Base-by-base conservation (phyloP, 257 asterid species). In the Solanum clarkiae region DNA sequence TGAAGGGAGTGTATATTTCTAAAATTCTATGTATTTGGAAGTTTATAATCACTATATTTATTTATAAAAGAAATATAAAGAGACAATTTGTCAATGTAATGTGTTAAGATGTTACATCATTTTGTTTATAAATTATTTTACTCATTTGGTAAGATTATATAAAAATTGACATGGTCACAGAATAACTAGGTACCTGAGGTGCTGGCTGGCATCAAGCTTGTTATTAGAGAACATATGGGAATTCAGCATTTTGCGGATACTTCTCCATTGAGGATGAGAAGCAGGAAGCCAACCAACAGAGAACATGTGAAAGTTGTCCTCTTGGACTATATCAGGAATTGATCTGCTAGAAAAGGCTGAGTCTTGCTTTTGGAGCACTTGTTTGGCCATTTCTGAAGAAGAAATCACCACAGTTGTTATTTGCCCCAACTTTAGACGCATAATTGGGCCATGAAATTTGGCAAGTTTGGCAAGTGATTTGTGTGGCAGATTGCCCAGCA, bases 251-350 rank as follows among this genome's bases (percentile, higher is more conserved):
- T 92, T 94, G 1, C 98, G 92, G 77, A 95, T 92, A 88, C 90
- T 86, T 71, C 97, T 91, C 98, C 98, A 95, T 84, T 84, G 87
- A 10, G 88, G 4, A 20, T 8, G 13, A 16, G 91, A 89, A 47
- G 91, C 94, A 0, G 98, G 98, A 1, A 95, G 92, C 98, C 95
- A 93, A 10, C 91, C 89, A 44, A 92, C 92, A 20, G 98, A 94
- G 89, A 87, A 91, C 51, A 89, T 86, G 87, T 77, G 88, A 54
- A 93, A 97, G 56, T 92, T 89, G 88, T 89, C 94, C 0, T 94
- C 95, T 10, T 90, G 95, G 44, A 90, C 8, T 6, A 95, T 93
- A 59, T 94, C 82, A 11, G 97, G 95, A 54, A 90, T 29, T 24
- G 86, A 87, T 20, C 96, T 70, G 88, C 86, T 87, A 40, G 97